phyloP scores from a whole-genome alignment of 73 alveolate species.

The Symbiodinium natans region DNA sequence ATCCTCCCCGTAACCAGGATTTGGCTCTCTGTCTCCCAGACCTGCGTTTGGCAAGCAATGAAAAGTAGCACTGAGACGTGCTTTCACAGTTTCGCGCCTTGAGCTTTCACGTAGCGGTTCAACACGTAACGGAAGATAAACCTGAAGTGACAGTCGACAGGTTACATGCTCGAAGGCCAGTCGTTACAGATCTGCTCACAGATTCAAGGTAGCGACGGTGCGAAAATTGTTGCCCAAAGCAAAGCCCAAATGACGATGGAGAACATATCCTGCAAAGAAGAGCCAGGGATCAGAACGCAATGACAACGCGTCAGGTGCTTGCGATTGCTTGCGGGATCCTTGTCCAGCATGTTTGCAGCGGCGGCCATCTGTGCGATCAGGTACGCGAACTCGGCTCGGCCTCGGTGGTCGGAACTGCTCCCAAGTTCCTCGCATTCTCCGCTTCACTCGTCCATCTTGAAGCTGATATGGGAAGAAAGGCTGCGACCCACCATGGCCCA shows the following conservation, averaged over 20 bases:
- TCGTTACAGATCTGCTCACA: no score
- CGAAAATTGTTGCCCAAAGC: conserved; percentile 91
- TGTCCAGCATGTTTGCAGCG: conserved; percentile 43
- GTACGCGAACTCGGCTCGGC: conserved; percentile 91
- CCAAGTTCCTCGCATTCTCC: background rate
- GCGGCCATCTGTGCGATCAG: conserved; percentile 90
- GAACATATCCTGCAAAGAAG: conserved; percentile 82
- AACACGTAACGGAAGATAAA: conserved; percentile 76
- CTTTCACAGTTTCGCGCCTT: background rate
- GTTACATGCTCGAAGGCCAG: background rate
- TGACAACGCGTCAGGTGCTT: background rate
- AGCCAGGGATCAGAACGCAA: background rate
- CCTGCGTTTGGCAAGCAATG: background rate
- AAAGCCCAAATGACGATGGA: conserved; percentile 92
- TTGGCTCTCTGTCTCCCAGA: conserved; percentile 72
- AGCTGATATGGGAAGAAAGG: background rate
- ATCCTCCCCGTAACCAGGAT: conserved; percentile 80
- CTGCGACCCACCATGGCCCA: conserved; percentile 88
- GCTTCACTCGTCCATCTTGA: no score
- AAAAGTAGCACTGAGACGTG: no score
- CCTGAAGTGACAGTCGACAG: background rate
- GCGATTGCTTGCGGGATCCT: background rate
- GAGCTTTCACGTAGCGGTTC: conserved; percentile 63
- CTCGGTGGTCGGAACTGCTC: background rate
- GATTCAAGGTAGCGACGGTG: conserved; percentile 60